Evolutionary conservation across 2,329 filamentous ascomycete species (phyloP).

Genomic region (Microsporum audouinii): DNA sequence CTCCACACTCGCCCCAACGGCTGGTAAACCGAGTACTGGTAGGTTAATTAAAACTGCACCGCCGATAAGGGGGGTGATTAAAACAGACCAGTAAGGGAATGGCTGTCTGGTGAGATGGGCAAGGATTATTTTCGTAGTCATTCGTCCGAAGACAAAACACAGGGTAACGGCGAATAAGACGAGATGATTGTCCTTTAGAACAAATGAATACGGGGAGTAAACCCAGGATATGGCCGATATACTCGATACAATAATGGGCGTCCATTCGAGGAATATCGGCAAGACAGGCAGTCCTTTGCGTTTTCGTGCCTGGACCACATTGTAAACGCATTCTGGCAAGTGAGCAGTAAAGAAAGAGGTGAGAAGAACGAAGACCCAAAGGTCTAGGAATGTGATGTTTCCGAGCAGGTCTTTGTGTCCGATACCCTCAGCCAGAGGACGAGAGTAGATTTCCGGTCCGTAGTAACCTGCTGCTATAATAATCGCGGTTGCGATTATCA

Average conservation of each 20-base stretch:
- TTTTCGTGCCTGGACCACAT: constrained; percentile 68
- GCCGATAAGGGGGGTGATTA: constrained; percentile 74
- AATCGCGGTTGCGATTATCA: constrained; percentile 74
- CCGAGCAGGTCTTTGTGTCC: constrained; percentile 55
- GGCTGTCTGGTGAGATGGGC: constrained; percentile 87
- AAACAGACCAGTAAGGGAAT: constrained; percentile 92
- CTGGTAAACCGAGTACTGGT: constrained; percentile 60
- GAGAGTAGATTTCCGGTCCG: constrained; percentile 77
- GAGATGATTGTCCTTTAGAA: constrained; percentile 75
- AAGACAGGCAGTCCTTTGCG: constrained; percentile 60
- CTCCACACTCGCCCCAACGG: constrained; percentile 56
- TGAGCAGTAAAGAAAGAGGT: constrained; percentile 58
- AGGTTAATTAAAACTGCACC: constrained; percentile 76
- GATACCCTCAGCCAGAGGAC: constrained; percentile 58
- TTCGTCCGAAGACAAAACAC: constrained; percentile 92
- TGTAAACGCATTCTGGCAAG: constrained; percentile 77
- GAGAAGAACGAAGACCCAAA: constrained; percentile 69
- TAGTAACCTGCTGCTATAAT: constrained; percentile 83
- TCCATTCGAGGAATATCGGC: constrained; percentile 87
- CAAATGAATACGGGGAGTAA: constrained; percentile 72
- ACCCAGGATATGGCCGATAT: constrained; percentile 69
- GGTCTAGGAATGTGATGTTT: constrained; percentile 64
- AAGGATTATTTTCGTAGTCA: constrained; percentile 98
- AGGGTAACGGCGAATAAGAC: constrained; percentile 86
- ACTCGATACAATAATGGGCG: constrained; percentile 75